Base-by-base conservation (phyloP, 495 filamentous ascomycete genomes). In the Hypoxylon lenormandii region DNA sequence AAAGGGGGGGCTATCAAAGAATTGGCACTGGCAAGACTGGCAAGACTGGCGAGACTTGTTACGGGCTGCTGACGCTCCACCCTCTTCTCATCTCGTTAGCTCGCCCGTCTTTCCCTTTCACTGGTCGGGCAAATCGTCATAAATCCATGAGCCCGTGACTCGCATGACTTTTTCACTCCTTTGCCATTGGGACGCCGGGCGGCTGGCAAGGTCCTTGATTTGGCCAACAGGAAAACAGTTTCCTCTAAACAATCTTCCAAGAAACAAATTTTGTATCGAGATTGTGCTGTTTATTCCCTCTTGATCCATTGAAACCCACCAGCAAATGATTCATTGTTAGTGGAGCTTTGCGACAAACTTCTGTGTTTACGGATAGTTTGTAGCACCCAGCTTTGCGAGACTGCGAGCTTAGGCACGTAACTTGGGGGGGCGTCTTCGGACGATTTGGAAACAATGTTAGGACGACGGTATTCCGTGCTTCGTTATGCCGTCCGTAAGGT, bases 91-190 rank as follows among this genome's bases (percentile, higher is more conserved):
- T 70, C 72, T 72, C 60, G 47, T 70, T 73, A 69, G 65, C 62
- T 42, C 28, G 37, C 59, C 55, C 69, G 53, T 53, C 61, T 36
- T 48, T 60, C 58, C 58, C 48, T 65, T 59, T 68, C 22, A 72
- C 69, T 74, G 72, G 60, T 46, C 50, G 64, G 69, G 60, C 72
- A 67, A 72, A 69, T 73, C 71, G 78, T 75, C 77, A 74, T 75
- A 77, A 76, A 70, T 66, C 69, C 69, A 50, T 65, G 69, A 70
- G 69, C 78, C 74, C 75, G 80, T 80, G 77, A 81, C 78, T 72
- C 69, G 74, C 76, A 76, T 76, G 53, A 64, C 66, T 69, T 72
- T 77, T 70, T 60, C 59, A 30, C 57, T 57, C 42, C 60, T 66
- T 73, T 66, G 61, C 57, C 58, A 66, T 63, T 71, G 49, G 66